Percentiles rank a stretch among this genome's conserved stretches.
Conservation (phyloP, 2,329 filamentous ascomycete genomes). For the Trichothecium sympodiale region DNA sequence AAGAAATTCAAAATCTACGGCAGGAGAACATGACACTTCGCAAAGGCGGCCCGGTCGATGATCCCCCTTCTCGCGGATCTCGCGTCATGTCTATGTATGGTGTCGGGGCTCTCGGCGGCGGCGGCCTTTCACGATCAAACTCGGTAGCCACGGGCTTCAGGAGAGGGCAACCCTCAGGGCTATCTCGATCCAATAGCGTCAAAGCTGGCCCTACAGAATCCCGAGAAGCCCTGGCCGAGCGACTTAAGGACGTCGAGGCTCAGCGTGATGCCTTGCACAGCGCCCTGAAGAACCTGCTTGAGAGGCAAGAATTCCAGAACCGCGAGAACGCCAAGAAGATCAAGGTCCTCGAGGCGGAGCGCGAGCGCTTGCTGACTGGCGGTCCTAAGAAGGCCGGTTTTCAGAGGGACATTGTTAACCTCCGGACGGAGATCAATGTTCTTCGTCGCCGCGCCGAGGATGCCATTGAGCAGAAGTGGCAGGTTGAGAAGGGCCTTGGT, state of each 20-base stretch:
- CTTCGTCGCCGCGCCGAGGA: slow-evolving; percentile 84
- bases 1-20: slow-evolving; percentile 65
- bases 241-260: slow-evolving; percentile 83
- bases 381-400: slow-evolving; percentile 70
- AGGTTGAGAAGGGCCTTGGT: slow-evolving; percentile 80
- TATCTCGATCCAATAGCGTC: slow-evolving; percentile 51
- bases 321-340: slow-evolving; percentile 77
- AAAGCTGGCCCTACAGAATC: slow-evolving; percentile 43
- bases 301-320: slow-evolving; percentile 76
- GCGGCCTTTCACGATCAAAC: slow-evolving; percentile 52
- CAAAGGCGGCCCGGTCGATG: slow-evolving; percentile 16
- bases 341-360: slow-evolving; percentile 63
- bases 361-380: slow-evolving; percentile 57
- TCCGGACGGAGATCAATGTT: slow-evolving; percentile 75
- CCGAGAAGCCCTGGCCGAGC: slow-evolving; percentile 61
- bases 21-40: slow-evolving; percentile 52
- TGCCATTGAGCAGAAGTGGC: slow-evolving; percentile 90
- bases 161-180: slow-evolving; percentile 22
- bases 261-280: slow-evolving; percentile 88
- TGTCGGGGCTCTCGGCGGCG: slow-evolving; percentile 9
- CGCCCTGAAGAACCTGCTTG: slow-evolving; percentile 73
- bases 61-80: slow-evolving; percentile 5
- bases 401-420: slow-evolving; percentile 66
- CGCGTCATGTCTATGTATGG: slow-evolving; percentile 8
- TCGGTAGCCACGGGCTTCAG: slow-evolving; percentile 49